Evolutionary conservation across 2,329 filamentous ascomycete genomes (phyloP).

Genomic region (Claviceps maximensis): DNA sequence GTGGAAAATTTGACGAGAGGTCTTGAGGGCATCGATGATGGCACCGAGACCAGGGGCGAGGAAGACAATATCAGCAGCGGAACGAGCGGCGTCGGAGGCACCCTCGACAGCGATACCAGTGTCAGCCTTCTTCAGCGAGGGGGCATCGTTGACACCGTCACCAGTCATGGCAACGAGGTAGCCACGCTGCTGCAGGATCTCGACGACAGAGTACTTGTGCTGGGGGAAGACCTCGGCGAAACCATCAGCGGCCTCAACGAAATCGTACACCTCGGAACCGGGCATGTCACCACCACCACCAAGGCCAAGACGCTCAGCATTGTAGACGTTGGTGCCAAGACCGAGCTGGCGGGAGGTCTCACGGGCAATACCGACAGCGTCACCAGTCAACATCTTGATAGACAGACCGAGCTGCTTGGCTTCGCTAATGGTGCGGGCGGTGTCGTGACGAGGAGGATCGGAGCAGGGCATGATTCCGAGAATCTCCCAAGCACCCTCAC

Average conservation of each 20-base stretch:
- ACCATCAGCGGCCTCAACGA: constrained; percentile 88
- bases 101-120: constrained; percentile 92
- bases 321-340: constrained; percentile 87
- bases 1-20: constrained; percentile 88
- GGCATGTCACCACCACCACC: constrained; percentile 86
- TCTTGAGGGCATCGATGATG: constrained; percentile 87
- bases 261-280: constrained; percentile 87
- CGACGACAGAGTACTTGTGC: constrained; percentile 90
- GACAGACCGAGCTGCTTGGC: constrained; percentile 77
- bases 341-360: constrained; percentile 85
- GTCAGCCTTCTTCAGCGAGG: constrained; percentile 89
- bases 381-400: constrained; percentile 94
- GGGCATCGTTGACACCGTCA: constrained; percentile 89
- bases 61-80: constrained; percentile 88
- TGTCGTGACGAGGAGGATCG: constrained; percentile 83
- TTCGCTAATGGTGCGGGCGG: constrained; percentile 79
- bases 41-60: constrained; percentile 81
- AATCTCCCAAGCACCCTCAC: constrained; percentile 73
- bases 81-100: constrained; percentile 80
- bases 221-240: constrained; percentile 92
- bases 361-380: constrained; percentile 83
- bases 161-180: constrained; percentile 94
- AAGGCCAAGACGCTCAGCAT: constrained; percentile 82
- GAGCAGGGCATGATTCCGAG: constrained; percentile 92
- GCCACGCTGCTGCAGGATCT: constrained; percentile 85